Evolutionary conservation across 352 stramenopile species (phyloP), one percentile per base, ranked within the genome.

Genomic region (Pythium diclinum): DNA sequence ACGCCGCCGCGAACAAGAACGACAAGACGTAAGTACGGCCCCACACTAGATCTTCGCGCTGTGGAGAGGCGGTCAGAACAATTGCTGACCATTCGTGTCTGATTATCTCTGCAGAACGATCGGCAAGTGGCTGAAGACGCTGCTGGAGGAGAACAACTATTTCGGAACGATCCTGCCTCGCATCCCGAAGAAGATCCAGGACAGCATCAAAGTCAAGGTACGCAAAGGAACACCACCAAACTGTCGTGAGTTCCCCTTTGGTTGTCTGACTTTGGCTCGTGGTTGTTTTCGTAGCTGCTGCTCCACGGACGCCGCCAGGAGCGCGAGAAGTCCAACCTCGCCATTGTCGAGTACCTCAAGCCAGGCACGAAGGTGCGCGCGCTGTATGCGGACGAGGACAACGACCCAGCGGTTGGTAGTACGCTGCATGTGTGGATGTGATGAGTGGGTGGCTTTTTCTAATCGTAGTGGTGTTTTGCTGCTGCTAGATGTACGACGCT

Each of bases 311-410:
- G 79, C 11, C 86, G 89, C 54, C 81, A 90, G 46, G 76, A 87
- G 49, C 87, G 87, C 28, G 79, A 75, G 3, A 78, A 83, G 62
- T 69, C 69, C 10, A 94, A 96, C 52, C 56, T 88, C 19, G 63
- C 71, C 16, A 87, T 92, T 44, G 72, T 85, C 33, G 71, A 94
- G 34, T 92, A 88, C 49, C 71, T 97, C 23, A 90, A 85, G 66
- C 75, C 88, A 13, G 96, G 95, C n/a, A 88, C 76, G 21, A 96
- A 96, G 63, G 74, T 99, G 21, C 88, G 85, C 25, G 96, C 95
- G 6, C 91, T 99, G 71, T 99, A 99, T 67, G 84, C 85, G 0
- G 97, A 99, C 73, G 95, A 98, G 40, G 94, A 99, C 48, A 98
- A 99, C 73, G 82, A 91, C 52, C 84, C 86, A 59, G 84, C 84